A percentile compares a stretch with the other conserved stretches of the same genome.
These are phyloP conservation scores for Anastatica hierochuntica DNA, from an alignment of 345 rosid species.

Conservation along the genomic window DNA sequence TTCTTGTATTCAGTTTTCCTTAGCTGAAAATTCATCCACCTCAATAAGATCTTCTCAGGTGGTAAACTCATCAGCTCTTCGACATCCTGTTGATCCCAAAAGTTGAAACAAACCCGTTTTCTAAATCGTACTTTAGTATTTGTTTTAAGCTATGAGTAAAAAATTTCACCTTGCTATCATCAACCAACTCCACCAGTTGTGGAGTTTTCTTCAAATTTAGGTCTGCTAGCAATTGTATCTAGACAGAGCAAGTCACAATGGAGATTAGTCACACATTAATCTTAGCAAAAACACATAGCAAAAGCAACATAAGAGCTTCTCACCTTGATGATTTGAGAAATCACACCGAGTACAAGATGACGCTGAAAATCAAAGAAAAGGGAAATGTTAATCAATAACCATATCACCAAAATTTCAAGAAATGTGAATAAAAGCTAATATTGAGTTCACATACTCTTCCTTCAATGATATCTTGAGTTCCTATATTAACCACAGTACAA, in stretches of 20 bases:
- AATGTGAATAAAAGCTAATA: neutral
- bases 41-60: slow-evolving; percentile 87
- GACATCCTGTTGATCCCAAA: slow-evolving; percentile 53
- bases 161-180: slow-evolving; percentile 60
- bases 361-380: slow-evolving; percentile 46
- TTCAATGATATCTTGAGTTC: slow-evolving; percentile 87
- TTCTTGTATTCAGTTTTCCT: slow-evolving; percentile 71
- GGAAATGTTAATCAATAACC: neutral
- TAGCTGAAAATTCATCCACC: slow-evolving; percentile 98
- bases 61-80: slow-evolving; percentile 99
- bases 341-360: slow-evolving; percentile 93
- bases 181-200: slow-evolving; percentile 80
- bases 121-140: neutral
- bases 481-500: slow-evolving; percentile 95
- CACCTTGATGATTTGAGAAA: slow-evolving; percentile 95
- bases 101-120: slow-evolving; percentile 5
- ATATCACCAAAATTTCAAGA: neutral
- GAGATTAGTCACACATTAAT: neutral
- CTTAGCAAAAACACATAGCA: neutral
- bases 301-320: slow-evolving; percentile 5
- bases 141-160: neutral
- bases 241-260: slow-evolving; percentile 13
- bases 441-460: slow-evolving; percentile 64
- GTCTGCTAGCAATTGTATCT: slow-evolving; percentile 97
- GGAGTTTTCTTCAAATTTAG: slow-evolving; percentile 98